Conservation (phyloP, 1,139 yeast genomes). For the Pichia sp. region DNA sequence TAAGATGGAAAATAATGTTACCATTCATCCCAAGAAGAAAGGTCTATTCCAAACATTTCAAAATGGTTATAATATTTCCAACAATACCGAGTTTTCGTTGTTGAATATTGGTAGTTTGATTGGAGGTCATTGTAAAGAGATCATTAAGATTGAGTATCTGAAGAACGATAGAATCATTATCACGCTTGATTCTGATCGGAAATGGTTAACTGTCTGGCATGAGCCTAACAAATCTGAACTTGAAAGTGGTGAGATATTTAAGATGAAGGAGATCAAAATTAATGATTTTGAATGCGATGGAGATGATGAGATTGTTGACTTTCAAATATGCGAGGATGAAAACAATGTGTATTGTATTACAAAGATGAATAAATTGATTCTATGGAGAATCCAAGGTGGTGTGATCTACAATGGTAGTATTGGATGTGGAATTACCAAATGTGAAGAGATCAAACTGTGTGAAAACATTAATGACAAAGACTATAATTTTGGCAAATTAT, state of each 20-base stretch:
- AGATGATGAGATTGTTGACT: slow-evolving; percentile 20
- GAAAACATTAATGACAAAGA: slow-evolving; percentile 16
- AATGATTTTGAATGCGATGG: neutral
- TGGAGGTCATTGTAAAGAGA: slow-evolving; percentile 46
- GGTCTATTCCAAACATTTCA: neutral
- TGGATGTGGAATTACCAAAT: neutral
- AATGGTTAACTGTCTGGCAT: slow-evolving; percentile 24
- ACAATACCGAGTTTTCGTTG: slow-evolving; percentile 25
- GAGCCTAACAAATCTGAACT: slow-evolving; percentile 50
- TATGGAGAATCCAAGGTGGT: slow-evolving; percentile 59
- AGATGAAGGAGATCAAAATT: slow-evolving; percentile 43
- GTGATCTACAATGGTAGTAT: slow-evolving; percentile 6
- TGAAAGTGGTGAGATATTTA: slow-evolving; percentile 46
- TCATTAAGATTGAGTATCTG: slow-evolving; percentile 44
- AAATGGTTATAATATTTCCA: neutral
- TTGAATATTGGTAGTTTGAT: slow-evolving; percentile 48
- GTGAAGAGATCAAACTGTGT: slow-evolving; percentile 26
- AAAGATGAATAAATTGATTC: slow-evolving; percentile 28
- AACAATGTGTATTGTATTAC: slow-evolving; percentile 50
- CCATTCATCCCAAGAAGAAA: neutral
- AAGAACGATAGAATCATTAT: slow-evolving; percentile 52
- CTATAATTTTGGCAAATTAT: slow-evolving; percentile 10
- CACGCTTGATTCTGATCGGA: slow-evolving; percentile 51
- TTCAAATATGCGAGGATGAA: slow-evolving; percentile 51
- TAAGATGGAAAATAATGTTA: slow-evolving; percentile 1